Evolutionary conservation across 345 rosid species (phyloP), one percentile per base, ranked within the genome.

Genomic region (Clausena lansium): DNA sequence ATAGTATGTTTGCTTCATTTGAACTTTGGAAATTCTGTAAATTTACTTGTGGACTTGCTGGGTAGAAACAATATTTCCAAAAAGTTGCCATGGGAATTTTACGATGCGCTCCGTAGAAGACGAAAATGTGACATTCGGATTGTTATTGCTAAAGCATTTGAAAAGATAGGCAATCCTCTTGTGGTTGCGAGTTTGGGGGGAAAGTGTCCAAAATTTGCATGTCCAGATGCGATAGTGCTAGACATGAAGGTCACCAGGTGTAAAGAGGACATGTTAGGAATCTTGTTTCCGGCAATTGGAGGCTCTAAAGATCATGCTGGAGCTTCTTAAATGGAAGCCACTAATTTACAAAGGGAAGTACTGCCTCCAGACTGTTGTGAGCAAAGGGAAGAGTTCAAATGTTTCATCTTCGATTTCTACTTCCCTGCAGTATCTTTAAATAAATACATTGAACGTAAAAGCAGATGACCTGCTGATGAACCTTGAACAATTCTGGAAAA

Each of bases 121-220:
- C 7, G 33, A 75, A 52, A 27, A 25, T 0, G 2, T 75, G 36
- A 30, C 38, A 0, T 25, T 15, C 61, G 6, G 25, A 75, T 68
- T 24, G 30, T 58, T 64, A 61, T 82, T 1, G 87, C 84, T 36
- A 72, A 82, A 71, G 90, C 85, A 5, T 76, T 82, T 10, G 36
- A 63, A 17, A 83, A 27, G 50, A 78, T 80, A 17, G 73, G 73
- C 24, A 81, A 85, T 71, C 85, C 88, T 63, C 84, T 87, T 15
- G 82, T 79, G 1, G 58, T 84, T 30, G 81, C 82, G 70, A 77
- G 60, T 76, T 32, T 71, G 7, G 62, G 57, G 8, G 47, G 41
- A 52, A 33, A 71, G 62, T 13, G 54, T 22, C 70, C 84, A 8
- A 32, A 27, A 2, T 67, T n/a, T 58, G 33, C 4, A 20, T 59